phyloP scores from a whole-genome alignment of 768 basidiomycete genomes.

The Suillus bovinus region DNA sequence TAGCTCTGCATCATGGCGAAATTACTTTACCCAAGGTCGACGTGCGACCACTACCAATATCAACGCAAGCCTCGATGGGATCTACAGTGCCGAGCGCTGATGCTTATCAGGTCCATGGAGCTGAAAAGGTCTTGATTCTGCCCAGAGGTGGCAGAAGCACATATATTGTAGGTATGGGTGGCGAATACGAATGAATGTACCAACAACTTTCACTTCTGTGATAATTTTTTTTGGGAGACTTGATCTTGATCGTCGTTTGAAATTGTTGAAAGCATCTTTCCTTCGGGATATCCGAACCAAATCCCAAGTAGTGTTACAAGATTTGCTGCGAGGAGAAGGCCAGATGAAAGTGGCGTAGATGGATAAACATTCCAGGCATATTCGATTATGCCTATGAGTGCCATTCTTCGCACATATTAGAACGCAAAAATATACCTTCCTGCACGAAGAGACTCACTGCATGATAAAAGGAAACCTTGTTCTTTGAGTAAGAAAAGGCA shows the following conservation, averaged over 20 bases:
- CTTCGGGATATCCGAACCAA: constrained; percentile 50
- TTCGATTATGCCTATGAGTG: constrained; percentile 64
- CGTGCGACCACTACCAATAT: constrained; percentile 58
- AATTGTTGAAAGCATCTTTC: constrained; percentile 20
- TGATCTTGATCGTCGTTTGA: not conserved
- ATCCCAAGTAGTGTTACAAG: constrained; percentile 52
- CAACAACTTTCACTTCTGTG: not conserved
- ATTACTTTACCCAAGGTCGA: constrained; percentile 73
- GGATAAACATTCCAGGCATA: constrained; percentile 91
- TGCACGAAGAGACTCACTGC: constrained; percentile 49
- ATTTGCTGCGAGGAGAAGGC: constrained; percentile 53
- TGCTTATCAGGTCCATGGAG: constrained; percentile 83
- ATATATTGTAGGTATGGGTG: constrained; percentile 76
- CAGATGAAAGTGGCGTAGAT: constrained; percentile 69
- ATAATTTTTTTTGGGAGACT: not conserved
- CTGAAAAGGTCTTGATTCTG: constrained; percentile 75
- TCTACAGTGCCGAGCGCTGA: constrained; percentile 67
- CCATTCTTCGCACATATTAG: constrained; percentile 46
- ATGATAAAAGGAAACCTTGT: constrained; percentile 60
- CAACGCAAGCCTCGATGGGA: constrained; percentile 55
- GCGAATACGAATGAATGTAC: constrained; percentile 20
- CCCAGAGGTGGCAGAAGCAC: constrained; percentile 83
- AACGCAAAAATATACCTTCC: not conserved
- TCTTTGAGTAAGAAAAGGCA: constrained; percentile 82
- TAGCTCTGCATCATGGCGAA: constrained; percentile 84